Percentiles rank a stretch among this genome's conserved stretches.
These are phyloP conservation scores for Ambrosia hybrid DNA, from an alignment of 140 eudicot genomes.

Conservation along the genomic window DNA sequence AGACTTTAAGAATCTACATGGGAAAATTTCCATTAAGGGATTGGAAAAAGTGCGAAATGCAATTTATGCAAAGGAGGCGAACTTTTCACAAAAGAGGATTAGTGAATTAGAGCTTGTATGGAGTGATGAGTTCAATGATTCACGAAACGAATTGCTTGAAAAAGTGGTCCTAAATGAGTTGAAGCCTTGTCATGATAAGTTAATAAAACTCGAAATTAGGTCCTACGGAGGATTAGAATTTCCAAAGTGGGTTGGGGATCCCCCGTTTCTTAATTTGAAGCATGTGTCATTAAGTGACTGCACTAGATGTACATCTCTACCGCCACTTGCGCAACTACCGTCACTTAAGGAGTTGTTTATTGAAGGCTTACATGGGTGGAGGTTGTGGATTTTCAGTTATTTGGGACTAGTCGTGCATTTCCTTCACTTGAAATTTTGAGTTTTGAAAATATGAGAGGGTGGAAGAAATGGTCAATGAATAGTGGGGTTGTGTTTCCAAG, in stretches of 20 bases:
- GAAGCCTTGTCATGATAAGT: too few relatives aligned
- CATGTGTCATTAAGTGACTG: not conserved
- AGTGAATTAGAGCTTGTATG: too few relatives aligned
- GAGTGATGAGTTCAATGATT: not conserved
- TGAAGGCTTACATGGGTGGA: slow-evolving; percentile 18
- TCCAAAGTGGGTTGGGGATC: too few relatives aligned
- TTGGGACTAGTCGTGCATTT: slow-evolving; percentile 24
- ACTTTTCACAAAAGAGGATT: too few relatives aligned
- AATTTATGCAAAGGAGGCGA: too few relatives aligned
- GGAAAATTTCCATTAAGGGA: too few relatives aligned
- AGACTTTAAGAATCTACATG: too few relatives aligned
- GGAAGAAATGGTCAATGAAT: slow-evolving; percentile 19
- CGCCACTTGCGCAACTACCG: slow-evolving; percentile 33
- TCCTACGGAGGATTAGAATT: not conserved
- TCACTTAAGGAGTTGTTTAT: slow-evolving; percentile 31
- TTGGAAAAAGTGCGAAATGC: too few relatives aligned
- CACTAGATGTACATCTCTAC: slow-evolving; percentile 19
- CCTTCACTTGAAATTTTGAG: slow-evolving; percentile 18
- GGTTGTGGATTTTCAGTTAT: slow-evolving; percentile 30
- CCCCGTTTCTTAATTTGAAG: not conserved
- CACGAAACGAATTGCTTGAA: not conserved
- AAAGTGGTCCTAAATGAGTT: too few relatives aligned
- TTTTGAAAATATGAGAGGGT: not conserved
- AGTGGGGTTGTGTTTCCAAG: slow-evolving; percentile 11
- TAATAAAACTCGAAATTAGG: not conserved